Base-by-base conservation (phyloP, 768 basidiomycete species). In the Collybiopsis confluens region DNA sequence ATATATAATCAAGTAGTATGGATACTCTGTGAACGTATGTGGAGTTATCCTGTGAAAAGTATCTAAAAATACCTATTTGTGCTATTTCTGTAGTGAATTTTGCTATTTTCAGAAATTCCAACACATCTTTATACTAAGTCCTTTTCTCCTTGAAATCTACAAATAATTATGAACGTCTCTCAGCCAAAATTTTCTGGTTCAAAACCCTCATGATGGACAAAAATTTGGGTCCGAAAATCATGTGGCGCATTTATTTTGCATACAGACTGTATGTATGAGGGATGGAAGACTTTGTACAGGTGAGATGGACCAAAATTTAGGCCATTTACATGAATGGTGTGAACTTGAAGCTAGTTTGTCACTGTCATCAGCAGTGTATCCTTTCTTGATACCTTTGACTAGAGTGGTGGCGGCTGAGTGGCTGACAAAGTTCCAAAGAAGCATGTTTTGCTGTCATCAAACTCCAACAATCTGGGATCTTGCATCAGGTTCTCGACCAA, bases 391-490 rank as follows among this genome's bases (percentile, higher is more conserved):
- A 54, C 73, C 66, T 51, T 62, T 59, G 40, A 83, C 68, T 15
- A 83, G 72, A 70, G 78, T 75, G 0, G 74, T 72, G n/a, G 36
- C 36, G 36, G n/a, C 10, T 10, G 36, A n/a, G 36, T 37, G 11
- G 78, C 75, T 58, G 79, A 80, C 8, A 77, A 78, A 55, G 81
- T 80, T 0, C 82, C 81, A 55, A 80, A 78, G 59, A 81, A 82
- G 6, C 23, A 8, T 23, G 41, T 8, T 6, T n/a, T n/a, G 41
- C 23, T 23, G 41, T 42, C 41, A 23, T 42, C 41, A 23, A 42
- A 42, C 30, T 33, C 30, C 5, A 33, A 33, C 30, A 13, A 33
- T 13, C 30, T 33, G 30, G 13, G 13, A 33, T 33, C 30, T 13
- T 33, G 5, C 30, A 33, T 13, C 13, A 33, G 13, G 30, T 33